Conservation (phyloP, 768 basidiomycete species). For the Tylopilus subfusipes region DNA sequence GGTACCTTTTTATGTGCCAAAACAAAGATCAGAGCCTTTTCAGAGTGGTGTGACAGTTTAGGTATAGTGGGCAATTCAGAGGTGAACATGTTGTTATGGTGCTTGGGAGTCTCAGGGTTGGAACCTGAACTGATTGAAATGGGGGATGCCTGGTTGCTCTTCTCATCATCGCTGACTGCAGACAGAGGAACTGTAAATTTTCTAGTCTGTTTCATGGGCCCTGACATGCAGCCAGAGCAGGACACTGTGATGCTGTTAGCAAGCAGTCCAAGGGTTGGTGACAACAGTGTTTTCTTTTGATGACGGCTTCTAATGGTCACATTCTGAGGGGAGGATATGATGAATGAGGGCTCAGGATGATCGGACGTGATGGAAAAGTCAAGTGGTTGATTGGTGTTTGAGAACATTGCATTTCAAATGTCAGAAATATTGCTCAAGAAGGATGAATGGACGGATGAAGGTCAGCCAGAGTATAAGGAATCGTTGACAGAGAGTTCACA, state of each 20-base stretch:
- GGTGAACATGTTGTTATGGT: not conserved
- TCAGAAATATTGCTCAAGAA: not conserved
- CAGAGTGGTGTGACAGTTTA: too few species aligned
- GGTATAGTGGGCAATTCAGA: too few species aligned
- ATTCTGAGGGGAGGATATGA: not conserved
- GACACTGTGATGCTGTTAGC: not conserved
- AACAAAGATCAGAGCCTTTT: too few species aligned
- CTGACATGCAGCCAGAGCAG: not conserved
- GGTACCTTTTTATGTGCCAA: not conserved
- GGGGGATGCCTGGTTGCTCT: not conserved
- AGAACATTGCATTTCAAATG: too few species aligned
- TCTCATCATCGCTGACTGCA: not conserved
- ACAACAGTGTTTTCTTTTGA: not conserved
- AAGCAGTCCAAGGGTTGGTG: not conserved
- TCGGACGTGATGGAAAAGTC: not conserved
- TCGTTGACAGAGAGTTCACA: not conserved
- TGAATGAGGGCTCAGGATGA: not conserved
- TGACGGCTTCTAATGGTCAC: not conserved
- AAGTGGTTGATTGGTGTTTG: not conserved
- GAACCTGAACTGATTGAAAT: not conserved
- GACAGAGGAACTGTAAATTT: not conserved
- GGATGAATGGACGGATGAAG: not conserved
- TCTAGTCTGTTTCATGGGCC: not conserved
- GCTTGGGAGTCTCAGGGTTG: not conserved
- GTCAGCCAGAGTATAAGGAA: not conserved